Evolutionary conservation across 1,284 basidiomycete genomes (phyloP), one percentile per base, ranked within the genome.

Genomic region (Cronartium quercuum): DNA sequence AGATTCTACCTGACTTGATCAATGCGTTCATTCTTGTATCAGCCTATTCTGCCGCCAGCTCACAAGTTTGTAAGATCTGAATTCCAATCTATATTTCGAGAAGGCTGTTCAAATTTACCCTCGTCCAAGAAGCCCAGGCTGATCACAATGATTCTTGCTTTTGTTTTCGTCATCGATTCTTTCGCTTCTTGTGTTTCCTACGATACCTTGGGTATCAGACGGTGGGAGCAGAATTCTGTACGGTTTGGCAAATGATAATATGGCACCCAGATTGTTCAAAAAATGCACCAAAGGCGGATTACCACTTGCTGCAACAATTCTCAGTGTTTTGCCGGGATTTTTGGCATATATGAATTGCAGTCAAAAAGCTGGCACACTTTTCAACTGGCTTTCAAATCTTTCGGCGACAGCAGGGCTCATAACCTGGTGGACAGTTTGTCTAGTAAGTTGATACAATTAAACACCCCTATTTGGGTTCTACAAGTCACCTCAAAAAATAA

Each of bases 11-110:
- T 2, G 77, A 77, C 15, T 78, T 82, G 61, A 81, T 84, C 79
- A 29, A 29, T 57, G 21, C 6, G 15, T 29, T 24, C 2, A 13
- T 24, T 57, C 21, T 57, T 24, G 55, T 24, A 9, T 24, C 91
- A 1, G 92, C 92, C 0, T 91, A 90, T 86, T 92, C 90, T 6
- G 91, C 92, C 5, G 91, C 90, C 1, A 90, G 88, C 47, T 90
- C 89, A 77, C 89, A 93, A 79, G 81, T 94, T 68, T 95, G 91
- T 82, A 89, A 88, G 1, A 88, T 88, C 1, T 35, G 91, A 82
- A 89, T 88, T 1, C 88, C 88, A 61, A 34, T 44, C 13, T 38
- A 21, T 34, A 29, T 37, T 12, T 15, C 57, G 12, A 51, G 47
- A 21, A 29, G 29, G 29, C 29, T 29, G 29, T 29, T 29, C 21